Evolutionary conservation across 257 asterid genomes (phyloP).

Genomic region (Jacaranda mimosifolia): DNA sequence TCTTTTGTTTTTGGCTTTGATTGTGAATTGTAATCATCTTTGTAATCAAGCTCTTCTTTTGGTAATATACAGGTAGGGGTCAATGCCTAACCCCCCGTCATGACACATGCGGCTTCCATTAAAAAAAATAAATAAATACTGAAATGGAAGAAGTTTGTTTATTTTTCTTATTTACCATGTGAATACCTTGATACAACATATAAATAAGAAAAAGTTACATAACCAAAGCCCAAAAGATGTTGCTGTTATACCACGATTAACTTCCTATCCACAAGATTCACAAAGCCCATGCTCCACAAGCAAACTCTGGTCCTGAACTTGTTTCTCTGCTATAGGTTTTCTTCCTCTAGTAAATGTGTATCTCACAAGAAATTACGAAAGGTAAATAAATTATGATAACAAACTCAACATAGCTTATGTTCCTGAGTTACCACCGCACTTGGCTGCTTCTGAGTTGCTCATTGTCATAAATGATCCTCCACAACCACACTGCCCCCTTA

Average conservation of each 20-base stretch:
- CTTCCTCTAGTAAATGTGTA: background rate
- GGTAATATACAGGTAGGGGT: too few relatives aligned
- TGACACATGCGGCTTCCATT: too few relatives aligned
- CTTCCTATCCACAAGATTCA: too few relatives aligned
- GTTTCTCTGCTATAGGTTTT: background rate
- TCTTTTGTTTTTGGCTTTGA: too few relatives aligned
- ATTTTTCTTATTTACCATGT: constrained; percentile 5
- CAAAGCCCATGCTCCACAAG: too few relatives aligned
- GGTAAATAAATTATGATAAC: background rate
- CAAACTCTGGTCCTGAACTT: background rate
- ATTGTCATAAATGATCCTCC: constrained; percentile 84
- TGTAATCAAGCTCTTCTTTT: too few relatives aligned
- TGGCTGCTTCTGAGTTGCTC: constrained; percentile 68
- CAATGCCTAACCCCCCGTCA: too few relatives aligned
- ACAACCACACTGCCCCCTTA: constrained; percentile 82
- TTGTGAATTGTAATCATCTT: too few relatives aligned
- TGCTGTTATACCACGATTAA: background rate
- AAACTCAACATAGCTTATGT: constrained; percentile 24
- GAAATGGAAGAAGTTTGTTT: too few relatives aligned
- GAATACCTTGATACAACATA: constrained; percentile 13
- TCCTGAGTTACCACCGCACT: constrained; percentile 51
- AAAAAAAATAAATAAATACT: too few relatives aligned
- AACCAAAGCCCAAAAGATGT: constrained; percentile 27
- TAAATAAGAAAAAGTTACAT: constrained; percentile 14
- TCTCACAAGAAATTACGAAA: background rate